Evolutionary conservation across 2,329 filamentous ascomycete genomes (phyloP).

Genomic region (Didymella exigua): DNA sequence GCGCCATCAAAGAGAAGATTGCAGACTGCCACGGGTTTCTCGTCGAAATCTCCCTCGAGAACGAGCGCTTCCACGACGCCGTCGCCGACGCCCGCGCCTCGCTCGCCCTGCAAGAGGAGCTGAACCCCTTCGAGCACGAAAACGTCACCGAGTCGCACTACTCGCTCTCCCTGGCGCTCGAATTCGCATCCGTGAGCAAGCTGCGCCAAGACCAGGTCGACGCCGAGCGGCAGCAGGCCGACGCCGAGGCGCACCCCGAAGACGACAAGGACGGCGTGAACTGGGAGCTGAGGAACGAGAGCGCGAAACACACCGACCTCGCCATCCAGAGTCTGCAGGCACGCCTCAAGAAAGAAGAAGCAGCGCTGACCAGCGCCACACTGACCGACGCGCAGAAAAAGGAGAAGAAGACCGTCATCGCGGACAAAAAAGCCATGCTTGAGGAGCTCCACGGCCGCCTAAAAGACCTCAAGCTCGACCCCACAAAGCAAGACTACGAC

Average conservation of each 20-base stretch:
- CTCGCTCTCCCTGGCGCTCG: conserved; percentile 91
- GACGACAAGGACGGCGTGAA: conserved; percentile 62
- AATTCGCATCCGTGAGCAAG: conserved; percentile 83
- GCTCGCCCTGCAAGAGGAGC: conserved; percentile 75
- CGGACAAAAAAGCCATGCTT: conserved; percentile 78
- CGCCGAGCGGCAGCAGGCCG: conserved; percentile 46
- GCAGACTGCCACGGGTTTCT: conserved; percentile 94
- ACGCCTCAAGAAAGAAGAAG: conserved; percentile 73
- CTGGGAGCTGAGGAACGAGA: conserved; percentile 72
- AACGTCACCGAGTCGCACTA: conserved; percentile 93
- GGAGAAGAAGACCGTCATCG: conserved; percentile 65
- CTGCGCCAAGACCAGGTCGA: conserved; percentile 58
- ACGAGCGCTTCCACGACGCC: conserved; percentile 88
- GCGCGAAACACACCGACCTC: conserved; percentile 71
- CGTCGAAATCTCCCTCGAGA: conserved; percentile 95
- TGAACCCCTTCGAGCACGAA: conserved; percentile 81
- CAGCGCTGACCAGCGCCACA: conserved; percentile 58
- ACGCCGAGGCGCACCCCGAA: conserved; percentile 39
- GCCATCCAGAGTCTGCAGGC: conserved; percentile 75
- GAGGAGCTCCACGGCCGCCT: conserved; percentile 71
- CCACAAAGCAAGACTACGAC: conserved; percentile 48
- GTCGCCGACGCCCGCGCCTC: conserved; percentile 81
- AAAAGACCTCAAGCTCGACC: conserved; percentile 69
- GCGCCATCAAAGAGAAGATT: conserved; percentile 72
- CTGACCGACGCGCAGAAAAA: conserved; percentile 65